These are phyloP conservation scores for Cenchrus purpureus DNA, from an alignment of 176 grass and related monocot genomes.

Conservation along the genomic window DNA sequence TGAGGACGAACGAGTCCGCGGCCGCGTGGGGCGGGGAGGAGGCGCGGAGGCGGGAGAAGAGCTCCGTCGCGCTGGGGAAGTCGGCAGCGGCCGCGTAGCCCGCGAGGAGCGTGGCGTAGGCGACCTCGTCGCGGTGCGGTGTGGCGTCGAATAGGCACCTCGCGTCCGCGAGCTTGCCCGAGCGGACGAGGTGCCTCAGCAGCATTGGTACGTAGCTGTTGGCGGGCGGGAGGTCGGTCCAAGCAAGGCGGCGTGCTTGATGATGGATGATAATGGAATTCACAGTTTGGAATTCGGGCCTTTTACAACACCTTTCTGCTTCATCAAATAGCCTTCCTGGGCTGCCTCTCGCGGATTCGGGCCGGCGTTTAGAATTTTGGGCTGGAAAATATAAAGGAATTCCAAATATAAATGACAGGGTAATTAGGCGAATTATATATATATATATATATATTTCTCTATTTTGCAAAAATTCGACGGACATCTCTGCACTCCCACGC, in stretches of 20 bases:
- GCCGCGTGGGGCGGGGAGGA: constrained; percentile 28
- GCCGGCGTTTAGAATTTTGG: too few relatives aligned
- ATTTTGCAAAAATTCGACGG: too few relatives aligned
- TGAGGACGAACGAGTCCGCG: constrained; percentile 60
- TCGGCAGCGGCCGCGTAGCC: constrained; percentile 45
- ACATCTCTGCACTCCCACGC: too few relatives aligned
- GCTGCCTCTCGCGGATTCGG: too few relatives aligned
- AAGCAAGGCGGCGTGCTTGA: not conserved
- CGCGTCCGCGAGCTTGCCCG: constrained; percentile 46
- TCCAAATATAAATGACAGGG: too few relatives aligned
- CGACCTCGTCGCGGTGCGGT: constrained; percentile 52
- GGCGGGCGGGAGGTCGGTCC: too few relatives aligned
- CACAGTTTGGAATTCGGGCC: too few relatives aligned
- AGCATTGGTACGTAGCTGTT: not conserved
- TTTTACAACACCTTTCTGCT: too few relatives aligned
- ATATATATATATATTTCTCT: too few relatives aligned
- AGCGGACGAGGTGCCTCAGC: constrained; percentile 41
- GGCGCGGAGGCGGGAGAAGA: constrained; percentile 55
- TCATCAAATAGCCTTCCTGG: too few relatives aligned
- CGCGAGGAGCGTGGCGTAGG: constrained; percentile 57
- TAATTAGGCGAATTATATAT: too few relatives aligned
- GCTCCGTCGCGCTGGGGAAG: constrained; percentile 39
- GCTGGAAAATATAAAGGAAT: too few relatives aligned
- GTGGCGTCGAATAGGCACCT: constrained; percentile 57
- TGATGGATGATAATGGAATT: not conserved